These are phyloP conservation scores for Combretum micranthum DNA, from an alignment of 345 rosid species.

Conservation along the genomic window DNA sequence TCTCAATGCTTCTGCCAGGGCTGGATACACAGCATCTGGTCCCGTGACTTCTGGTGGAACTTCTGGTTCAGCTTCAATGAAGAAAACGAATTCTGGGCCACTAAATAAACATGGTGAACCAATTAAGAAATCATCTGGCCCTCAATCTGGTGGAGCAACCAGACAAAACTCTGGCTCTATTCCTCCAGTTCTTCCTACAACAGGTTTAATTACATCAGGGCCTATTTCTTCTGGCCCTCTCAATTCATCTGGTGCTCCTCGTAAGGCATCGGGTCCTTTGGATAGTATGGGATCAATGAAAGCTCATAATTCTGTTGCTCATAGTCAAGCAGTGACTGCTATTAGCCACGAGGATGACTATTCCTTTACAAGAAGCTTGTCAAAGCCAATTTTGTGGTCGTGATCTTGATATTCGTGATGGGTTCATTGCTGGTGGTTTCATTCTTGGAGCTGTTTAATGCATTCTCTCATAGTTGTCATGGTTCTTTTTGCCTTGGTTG, in stretches of 20 bases:
- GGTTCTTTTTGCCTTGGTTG: constrained; percentile 56
- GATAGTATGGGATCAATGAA: constrained; percentile 78
- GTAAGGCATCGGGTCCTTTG: constrained; percentile 90
- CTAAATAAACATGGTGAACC: constrained; percentile 91
- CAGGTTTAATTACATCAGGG: constrained; percentile 95
- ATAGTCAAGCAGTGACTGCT: constrained; percentile 73
- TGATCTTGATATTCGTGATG: constrained; percentile 66
- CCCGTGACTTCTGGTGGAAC: constrained; percentile 49
- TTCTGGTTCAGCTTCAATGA: constrained; percentile 72
- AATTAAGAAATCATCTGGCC: constrained; percentile 79
- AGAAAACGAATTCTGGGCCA: constrained; percentile 93
- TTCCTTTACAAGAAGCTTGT: constrained; percentile 63
- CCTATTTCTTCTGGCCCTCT: constrained; percentile 81
- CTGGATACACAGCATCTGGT: constrained; percentile 65
- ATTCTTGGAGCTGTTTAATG: constrained; percentile 82
- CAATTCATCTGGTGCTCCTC: constrained; percentile 76
- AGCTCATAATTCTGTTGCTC: constrained; percentile 47
- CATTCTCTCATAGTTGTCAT: constrained; percentile 72
- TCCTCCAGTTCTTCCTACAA: constrained; percentile 78
- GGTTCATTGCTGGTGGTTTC: constrained; percentile 84
- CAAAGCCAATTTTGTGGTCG: constrained; percentile 71
- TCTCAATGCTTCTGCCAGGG: constrained; percentile 68
- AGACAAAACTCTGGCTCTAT: constrained; percentile 94
- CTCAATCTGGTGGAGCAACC: constrained; percentile 86
- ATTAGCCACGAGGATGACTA: constrained; percentile 65